Conservation (phyloP, 352 stramenopile species). For the Peronospora destructor region DNA sequence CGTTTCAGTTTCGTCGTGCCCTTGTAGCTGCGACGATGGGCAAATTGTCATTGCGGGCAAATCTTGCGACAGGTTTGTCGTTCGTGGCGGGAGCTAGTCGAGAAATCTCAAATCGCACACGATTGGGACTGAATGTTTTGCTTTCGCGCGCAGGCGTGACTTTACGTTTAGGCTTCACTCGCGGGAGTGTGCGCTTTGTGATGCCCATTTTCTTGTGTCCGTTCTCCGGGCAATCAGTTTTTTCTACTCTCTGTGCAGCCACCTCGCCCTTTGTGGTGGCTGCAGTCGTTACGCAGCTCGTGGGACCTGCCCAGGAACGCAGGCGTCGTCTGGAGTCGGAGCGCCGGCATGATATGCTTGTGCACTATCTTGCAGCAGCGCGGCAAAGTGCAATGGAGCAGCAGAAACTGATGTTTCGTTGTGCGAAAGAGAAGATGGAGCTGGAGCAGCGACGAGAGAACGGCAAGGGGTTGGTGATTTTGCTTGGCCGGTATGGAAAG, state of each 20-base stretch:
- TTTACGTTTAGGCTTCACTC: constrained; percentile 63
- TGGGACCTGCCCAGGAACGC: constrained; percentile 60
- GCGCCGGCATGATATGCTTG: constrained; percentile 36
- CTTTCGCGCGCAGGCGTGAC: constrained; percentile 51
- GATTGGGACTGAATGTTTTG: constrained; percentile 52
- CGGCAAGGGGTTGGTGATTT: constrained; percentile 55
- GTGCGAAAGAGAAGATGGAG: constrained; percentile 52
- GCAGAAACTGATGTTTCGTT: constrained; percentile 65
- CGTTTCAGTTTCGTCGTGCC: constrained; percentile 41
- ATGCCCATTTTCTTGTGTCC: constrained; percentile 76
- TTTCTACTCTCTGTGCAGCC: constrained; percentile 66
- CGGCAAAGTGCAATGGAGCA: constrained; percentile 51
- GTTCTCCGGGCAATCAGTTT: constrained; percentile 58
- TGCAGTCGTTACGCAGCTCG: constrained; percentile 54
- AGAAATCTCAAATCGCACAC: constrained; percentile 51
- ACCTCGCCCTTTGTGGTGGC: constrained; percentile 66
- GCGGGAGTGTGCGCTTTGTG: constrained; percentile 74
- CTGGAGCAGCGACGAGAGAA: constrained; percentile 38
- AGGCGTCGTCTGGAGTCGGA: constrained; percentile 44
- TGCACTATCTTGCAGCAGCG: constrained; percentile 54
- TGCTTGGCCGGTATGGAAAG: constrained; percentile 68
- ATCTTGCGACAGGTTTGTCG: constrained; percentile 40
- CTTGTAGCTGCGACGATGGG: constrained; percentile 32
- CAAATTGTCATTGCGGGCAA: constrained; percentile 54
- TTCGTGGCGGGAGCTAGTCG: constrained; percentile 45